A percentile compares a stretch with the other conserved stretches of the same genome.
Evolutionary conservation across 352 stramenopile genomes (phyloP).

Genomic region (Phytophthora chlamydospora): DNA sequence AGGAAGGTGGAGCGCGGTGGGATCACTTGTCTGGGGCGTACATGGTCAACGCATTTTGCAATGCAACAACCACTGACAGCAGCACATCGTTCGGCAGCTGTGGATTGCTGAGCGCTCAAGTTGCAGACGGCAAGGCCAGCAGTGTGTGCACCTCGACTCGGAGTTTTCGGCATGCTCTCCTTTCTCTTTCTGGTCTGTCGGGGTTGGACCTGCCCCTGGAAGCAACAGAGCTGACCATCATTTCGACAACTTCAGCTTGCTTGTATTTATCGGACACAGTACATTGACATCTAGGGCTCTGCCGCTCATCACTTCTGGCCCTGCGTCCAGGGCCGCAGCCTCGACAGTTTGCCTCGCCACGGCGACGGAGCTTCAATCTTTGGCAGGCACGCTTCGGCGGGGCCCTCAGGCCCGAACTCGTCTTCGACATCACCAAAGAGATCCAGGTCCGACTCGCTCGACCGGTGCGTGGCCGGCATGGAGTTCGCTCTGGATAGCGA

Average conservation of each 20-base stretch:
- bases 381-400: background rate
- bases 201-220: too few species aligned
- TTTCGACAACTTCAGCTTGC: slow-evolving; percentile 24
- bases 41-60: too few species aligned
- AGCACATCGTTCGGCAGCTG: background rate
- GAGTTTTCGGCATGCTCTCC: too few species aligned
- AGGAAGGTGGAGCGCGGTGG: too few species aligned
- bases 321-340: slow-evolving; percentile 8
- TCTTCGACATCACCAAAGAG: slow-evolving; percentile 8
- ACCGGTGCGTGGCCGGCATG: slow-evolving; percentile 13
- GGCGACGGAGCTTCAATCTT: slow-evolving; percentile 4
- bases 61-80: too few species aligned
- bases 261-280: background rate
- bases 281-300: slow-evolving; percentile 1
- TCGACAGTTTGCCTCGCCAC: background rate
- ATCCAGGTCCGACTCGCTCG: slow-evolving; percentile 22
- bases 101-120: slow-evolving; percentile 11
- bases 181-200: background rate
- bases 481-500: slow-evolving; percentile 18
- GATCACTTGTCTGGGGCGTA: too few species aligned
- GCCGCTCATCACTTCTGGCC: slow-evolving; percentile 1
- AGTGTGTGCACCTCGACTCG: too few species aligned
- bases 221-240: slow-evolving; percentile 18
- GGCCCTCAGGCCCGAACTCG: slow-evolving; percentile 1
- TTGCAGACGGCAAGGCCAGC: background rate